phyloP scores from a whole-genome alignment of 257 asterid genomes.

The Penstemon davidsonii region DNA sequence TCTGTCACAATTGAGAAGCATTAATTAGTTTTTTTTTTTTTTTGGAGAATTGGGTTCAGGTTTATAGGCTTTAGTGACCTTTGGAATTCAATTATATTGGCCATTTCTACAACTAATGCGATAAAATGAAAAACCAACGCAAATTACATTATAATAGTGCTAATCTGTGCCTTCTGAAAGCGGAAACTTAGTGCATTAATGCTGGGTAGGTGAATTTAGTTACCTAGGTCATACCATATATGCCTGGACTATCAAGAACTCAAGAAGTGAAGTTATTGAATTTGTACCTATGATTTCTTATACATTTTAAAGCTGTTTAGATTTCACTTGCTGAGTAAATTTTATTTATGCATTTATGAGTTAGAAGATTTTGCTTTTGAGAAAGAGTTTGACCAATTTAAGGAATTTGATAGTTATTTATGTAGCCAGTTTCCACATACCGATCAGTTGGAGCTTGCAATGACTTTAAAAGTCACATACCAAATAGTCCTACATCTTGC shows the following conservation, averaged over 20 bases:
- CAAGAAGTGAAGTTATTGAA: not conserved
- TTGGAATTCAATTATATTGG: no score
- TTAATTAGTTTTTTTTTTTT: no score
- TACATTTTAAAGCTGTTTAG: constrained; percentile 4
- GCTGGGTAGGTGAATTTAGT: no score
- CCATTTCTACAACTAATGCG: no score
- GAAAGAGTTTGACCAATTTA: constrained; percentile 4
- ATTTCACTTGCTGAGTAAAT: constrained; percentile 4
- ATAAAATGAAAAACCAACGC: no score
- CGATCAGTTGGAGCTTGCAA: not conserved
- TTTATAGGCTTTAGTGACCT: no score
- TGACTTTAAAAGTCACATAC: not conserved
- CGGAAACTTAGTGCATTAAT: no score
- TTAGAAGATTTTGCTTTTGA: not conserved
- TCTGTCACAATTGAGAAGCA: no score
- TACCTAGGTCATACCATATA: not conserved
- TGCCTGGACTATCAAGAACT: constrained; percentile 7
- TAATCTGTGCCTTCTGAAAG: no score
- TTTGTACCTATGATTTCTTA: not conserved
- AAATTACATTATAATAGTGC: no score
- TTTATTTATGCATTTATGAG: constrained; percentile 3
- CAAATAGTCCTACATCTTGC: constrained; percentile 1
- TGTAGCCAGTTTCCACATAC: not conserved
- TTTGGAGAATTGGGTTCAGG: no score
- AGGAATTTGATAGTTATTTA: not conserved